These are phyloP conservation scores for Mortierella hygrophila DNA, from an alignment of 192 early-diverging fungal genomes.

Conservation along the genomic window DNA sequence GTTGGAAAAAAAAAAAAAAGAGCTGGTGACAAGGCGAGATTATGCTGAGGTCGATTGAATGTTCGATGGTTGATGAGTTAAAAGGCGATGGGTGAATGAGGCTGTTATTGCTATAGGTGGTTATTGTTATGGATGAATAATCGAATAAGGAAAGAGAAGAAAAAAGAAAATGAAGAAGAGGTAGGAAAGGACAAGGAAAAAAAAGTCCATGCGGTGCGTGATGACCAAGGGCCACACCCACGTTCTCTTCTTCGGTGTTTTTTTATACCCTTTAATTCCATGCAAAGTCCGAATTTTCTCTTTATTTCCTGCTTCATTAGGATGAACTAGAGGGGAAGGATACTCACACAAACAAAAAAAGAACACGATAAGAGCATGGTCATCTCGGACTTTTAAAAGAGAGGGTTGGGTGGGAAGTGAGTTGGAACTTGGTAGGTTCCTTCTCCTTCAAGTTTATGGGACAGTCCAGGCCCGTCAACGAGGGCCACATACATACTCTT, in stretches of 20 bases:
- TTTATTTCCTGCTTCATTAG: slow-evolving; percentile 5
- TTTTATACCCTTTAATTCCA: slow-evolving; percentile 13
- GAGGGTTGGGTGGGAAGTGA: too few species aligned
- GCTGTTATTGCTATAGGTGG: not conserved
- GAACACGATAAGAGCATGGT: too few species aligned
- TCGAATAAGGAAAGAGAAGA: not conserved
- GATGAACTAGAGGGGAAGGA: slow-evolving; percentile 19
- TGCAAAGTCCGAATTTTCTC: slow-evolving; percentile 26
- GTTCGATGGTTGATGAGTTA: not conserved
- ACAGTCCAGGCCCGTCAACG: too few species aligned
- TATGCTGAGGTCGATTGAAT: not conserved
- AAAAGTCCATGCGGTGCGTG: slow-evolving; percentile 1
- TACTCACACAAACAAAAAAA: too few species aligned
- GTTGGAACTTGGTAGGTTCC: too few species aligned
- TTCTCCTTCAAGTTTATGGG: too few species aligned
- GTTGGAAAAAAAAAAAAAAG: not conserved
- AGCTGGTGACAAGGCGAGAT: not conserved
- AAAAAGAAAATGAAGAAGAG: not conserved
- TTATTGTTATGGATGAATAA: slow-evolving; percentile 11
- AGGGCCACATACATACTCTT: too few species aligned
- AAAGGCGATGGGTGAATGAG: not conserved
- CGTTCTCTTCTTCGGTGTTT: not conserved
- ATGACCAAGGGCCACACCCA: not conserved
- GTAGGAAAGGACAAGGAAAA: not conserved
- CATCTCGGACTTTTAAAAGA: too few species aligned